A percentile compares a stretch with the other conserved stretches of the same genome.
Conservation (phyloP, 805 yeast species). For the Scheffersomyces coipomensis region DNA sequence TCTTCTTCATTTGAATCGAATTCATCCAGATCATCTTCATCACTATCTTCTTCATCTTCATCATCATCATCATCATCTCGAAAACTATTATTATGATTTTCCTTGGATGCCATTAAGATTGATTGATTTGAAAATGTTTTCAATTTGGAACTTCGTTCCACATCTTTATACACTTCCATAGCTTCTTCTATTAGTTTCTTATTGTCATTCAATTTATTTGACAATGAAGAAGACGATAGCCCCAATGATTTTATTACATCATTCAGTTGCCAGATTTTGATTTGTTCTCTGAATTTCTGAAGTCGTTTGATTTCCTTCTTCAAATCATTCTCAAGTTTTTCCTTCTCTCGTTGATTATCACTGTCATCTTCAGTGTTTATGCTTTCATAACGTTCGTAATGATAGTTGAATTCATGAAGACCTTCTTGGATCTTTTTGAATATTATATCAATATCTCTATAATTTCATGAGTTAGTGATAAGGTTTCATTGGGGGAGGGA, state of each 20-base stretch:
- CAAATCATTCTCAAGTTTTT: constrained; percentile 42
- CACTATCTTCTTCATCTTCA: constrained; percentile 7
- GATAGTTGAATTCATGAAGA: constrained; percentile 43
- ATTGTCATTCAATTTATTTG: constrained; percentile 31
- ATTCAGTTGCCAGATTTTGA: constrained; percentile 44
- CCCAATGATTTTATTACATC: constrained; percentile 25
- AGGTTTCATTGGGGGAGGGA: background rate
- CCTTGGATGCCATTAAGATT: constrained; percentile 42
- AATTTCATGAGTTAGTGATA: constrained; percentile 1
- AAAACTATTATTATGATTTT: constrained; percentile 7
- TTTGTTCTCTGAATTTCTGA: constrained; percentile 45
- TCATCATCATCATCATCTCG: constrained; percentile 8
- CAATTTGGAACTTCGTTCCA: constrained; percentile 41
- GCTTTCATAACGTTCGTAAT: constrained; percentile 42
- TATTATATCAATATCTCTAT: constrained; percentile 40
- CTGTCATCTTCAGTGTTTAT: constrained; percentile 23
- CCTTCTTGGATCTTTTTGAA: constrained; percentile 47
- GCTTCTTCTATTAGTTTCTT: constrained; percentile 43
- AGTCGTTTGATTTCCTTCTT: constrained; percentile 46
- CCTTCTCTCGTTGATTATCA: constrained; percentile 42
- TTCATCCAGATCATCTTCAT: constrained; percentile 7
- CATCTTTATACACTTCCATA: constrained; percentile 45
- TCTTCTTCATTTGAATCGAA: constrained; percentile 18
- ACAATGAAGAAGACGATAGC: constrained; percentile 9
- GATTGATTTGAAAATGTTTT: constrained; percentile 45